Evolutionary conservation across 2,329 filamentous ascomycete species (phyloP).

Genomic region (Sporothrix luriei): DNA sequence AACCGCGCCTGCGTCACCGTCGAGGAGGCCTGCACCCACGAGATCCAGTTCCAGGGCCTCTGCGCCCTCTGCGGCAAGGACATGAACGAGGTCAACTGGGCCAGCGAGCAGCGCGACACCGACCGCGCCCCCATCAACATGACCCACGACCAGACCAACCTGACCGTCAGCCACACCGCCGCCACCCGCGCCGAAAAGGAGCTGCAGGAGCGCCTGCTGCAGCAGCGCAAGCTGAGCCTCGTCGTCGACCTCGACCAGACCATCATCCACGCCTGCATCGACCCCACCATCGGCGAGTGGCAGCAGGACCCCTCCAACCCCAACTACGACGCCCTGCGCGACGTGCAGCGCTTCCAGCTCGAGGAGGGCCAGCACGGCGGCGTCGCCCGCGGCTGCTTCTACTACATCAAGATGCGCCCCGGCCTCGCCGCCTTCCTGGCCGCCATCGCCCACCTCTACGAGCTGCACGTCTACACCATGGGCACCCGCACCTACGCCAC

Average conservation of each 20-base stretch:
- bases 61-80: conserved; percentile 93
- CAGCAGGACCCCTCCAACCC: conserved; percentile 84
- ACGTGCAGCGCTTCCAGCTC: conserved; percentile 86
- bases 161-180: conserved; percentile 82
- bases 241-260: conserved; percentile 98
- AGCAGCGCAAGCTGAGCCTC: conserved; percentile 80
- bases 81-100: conserved; percentile 90
- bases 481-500: conserved; percentile 94
- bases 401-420: conserved; percentile 97
- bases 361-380: conserved; percentile 78
- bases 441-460: conserved; percentile 77
- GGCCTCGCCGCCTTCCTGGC: conserved; percentile 80
- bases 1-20: conserved; percentile 70
- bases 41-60: conserved; percentile 85
- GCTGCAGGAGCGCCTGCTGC: conserved; percentile 78
- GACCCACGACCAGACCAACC: conserved; percentile 84
- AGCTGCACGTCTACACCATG: conserved; percentile 99
- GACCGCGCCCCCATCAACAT: conserved; percentile 91
- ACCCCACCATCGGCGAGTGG: conserved; percentile 96
- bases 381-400: conserved; percentile 74
- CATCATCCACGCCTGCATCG: conserved; percentile 96
- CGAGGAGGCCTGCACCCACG: conserved; percentile 88
- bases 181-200: conserved; percentile 83
- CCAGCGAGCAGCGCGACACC: conserved; percentile 75
- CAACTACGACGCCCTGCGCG: conserved; percentile 86